Conservation (phyloP, 1,284 basidiomycete species). For the Papiliotrema laurentii region DNA sequence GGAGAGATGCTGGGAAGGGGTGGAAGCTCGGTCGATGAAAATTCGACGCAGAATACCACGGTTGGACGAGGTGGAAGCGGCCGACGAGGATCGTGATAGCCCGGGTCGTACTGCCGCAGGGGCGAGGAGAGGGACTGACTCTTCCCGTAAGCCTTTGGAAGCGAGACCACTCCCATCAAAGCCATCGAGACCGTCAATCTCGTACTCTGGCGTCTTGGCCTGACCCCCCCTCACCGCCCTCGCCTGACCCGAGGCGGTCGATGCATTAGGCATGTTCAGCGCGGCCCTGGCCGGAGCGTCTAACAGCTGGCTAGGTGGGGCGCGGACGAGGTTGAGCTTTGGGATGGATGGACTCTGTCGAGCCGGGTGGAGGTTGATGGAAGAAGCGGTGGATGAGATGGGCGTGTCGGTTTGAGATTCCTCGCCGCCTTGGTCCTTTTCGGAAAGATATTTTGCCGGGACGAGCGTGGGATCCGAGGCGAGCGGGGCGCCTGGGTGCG, state of each 20-base stretch:
- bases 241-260: constrained; percentile 37
- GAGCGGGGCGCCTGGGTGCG: constrained; percentile 16
- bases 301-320: constrained; percentile 32
- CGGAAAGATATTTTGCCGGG: constrained; percentile 15
- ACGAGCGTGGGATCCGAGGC: constrained; percentile 13
- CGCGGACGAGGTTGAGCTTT: constrained; percentile 17
- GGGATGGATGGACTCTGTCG: not conserved
- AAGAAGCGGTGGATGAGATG: constrained; percentile 1
- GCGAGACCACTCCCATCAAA: constrained; percentile 1
- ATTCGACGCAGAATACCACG: constrained; percentile 41
- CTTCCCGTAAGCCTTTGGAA: constrained; percentile 10
- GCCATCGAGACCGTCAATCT: constrained; percentile 16
- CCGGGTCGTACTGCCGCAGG: constrained; percentile 17
- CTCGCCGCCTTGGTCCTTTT: constrained; percentile 5
- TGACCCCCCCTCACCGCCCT: constrained; percentile 34
- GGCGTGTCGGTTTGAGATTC: not conserved
- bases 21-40: constrained; percentile 44
- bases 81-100: constrained; percentile 28
- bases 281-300: constrained; percentile 44
- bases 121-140: constrained; percentile 23
- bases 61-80: constrained; percentile 23
- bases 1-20: constrained; percentile 44
- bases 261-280: constrained; percentile 37
- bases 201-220: constrained; percentile 36
- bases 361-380: constrained; percentile 2